phyloP scores from a whole-genome alignment of 345 rosid species.

The Sonneratia alba region DNA sequence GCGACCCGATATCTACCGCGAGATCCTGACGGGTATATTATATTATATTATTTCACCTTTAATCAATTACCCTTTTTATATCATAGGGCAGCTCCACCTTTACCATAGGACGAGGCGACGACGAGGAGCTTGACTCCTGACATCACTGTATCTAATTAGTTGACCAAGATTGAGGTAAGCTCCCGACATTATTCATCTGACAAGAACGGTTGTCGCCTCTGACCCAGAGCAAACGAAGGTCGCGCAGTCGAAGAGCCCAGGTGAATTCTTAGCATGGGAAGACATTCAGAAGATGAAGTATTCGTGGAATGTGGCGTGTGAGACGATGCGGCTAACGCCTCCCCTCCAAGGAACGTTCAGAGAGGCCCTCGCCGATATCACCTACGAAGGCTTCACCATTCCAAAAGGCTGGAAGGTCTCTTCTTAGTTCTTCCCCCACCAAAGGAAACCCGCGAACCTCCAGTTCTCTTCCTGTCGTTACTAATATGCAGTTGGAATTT shows the following conservation, averaged over 20 bases:
- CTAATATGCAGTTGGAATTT: not conserved
- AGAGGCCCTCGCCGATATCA: conserved; percentile 30
- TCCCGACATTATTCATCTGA: too few species aligned
- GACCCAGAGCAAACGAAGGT: conserved; percentile 28
- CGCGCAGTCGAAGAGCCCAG: conserved; percentile 9
- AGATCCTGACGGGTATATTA: not conserved
- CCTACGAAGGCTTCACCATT: conserved; percentile 32
- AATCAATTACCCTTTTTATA: too few species aligned
- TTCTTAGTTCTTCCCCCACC: not conserved
- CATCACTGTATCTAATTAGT: too few species aligned
- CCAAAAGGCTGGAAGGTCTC: conserved; percentile 47
- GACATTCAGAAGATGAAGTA: conserved; percentile 45
- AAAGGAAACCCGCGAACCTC: too few species aligned
- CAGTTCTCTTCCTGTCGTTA: too few species aligned
- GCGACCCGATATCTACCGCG: conserved; percentile 27
- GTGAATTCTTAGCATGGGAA: conserved; percentile 27
- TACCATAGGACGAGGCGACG: too few species aligned
- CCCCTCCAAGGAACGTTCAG: conserved; percentile 43
- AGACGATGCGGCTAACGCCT: conserved; percentile 40
- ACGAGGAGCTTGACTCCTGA: too few species aligned
- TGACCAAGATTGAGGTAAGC: too few species aligned
- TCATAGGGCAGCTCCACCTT: too few species aligned
- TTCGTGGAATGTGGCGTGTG: conserved; percentile 29
- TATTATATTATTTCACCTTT: too few species aligned
- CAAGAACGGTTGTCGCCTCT: too few species aligned